Percentiles rank a stretch among this genome's conserved stretches.
Conservation (phyloP, 73 alveolate genomes). For the Tetrahymena borealis region DNA sequence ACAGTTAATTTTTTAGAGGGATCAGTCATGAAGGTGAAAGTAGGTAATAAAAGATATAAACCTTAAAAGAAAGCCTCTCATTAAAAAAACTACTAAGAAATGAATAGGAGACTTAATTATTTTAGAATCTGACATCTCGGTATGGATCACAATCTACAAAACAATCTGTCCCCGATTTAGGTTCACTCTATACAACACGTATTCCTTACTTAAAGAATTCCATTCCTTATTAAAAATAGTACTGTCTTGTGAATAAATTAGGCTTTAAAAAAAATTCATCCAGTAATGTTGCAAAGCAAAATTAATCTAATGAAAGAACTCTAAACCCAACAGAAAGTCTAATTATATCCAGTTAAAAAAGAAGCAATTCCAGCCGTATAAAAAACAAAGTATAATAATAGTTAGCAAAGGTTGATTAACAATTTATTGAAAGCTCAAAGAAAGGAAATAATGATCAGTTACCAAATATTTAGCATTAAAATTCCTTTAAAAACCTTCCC, state of each 20-base stretch:
- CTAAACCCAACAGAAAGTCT: neutral
- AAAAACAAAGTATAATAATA: too few relatives aligned
- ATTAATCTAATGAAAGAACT: neutral
- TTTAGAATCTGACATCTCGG: neutral
- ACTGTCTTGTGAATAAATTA: neutral
- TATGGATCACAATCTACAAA: neutral
- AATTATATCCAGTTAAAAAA: too few relatives aligned
- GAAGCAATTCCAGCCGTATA: too few relatives aligned
- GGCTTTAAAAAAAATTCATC: neutral
- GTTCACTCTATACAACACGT: neutral
- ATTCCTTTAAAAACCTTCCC: too few relatives aligned
- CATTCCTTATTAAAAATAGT: neutral
- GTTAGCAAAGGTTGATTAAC: too few relatives aligned
- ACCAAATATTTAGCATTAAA: too few relatives aligned
- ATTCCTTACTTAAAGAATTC: neutral
- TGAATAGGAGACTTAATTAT: neutral
- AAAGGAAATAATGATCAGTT: too few relatives aligned
- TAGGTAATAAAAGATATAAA: neutral
- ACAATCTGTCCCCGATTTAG: neutral
- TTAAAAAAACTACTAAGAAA: neutral
- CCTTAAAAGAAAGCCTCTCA: neutral
- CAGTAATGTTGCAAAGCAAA: neutral
- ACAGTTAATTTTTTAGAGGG: neutral
- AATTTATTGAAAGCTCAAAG: too few relatives aligned
- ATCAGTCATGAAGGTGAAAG: neutral